Conservation (phyloP, 495 filamentous ascomycete species). For the Neurospora sp. region DNA sequence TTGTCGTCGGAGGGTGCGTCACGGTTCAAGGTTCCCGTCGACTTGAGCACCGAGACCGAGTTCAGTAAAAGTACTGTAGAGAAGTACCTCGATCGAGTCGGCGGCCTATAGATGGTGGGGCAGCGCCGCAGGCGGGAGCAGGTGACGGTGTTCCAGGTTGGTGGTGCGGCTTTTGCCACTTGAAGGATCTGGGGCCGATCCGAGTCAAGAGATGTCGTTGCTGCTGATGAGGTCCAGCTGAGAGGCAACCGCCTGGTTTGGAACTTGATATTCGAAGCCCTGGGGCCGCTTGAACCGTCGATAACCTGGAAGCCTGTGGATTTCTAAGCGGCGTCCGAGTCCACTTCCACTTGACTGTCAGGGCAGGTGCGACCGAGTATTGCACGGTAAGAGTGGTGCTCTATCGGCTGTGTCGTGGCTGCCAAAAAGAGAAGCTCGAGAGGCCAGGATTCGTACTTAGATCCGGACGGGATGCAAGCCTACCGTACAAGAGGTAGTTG, state of each 20-base stretch:
- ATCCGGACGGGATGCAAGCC: background rate
- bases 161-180: slow-evolving; percentile 13
- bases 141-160: slow-evolving; percentile 11
- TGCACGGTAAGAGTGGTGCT: background rate
- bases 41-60: background rate
- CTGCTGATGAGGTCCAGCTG: background rate
- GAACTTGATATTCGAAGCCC: background rate
- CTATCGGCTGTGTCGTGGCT: background rate
- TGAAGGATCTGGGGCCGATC: slow-evolving; percentile 1
- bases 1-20: background rate
- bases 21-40: background rate
- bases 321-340: background rate
- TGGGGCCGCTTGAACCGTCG: background rate
- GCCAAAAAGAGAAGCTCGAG: background rate
- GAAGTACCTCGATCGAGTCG: background rate
- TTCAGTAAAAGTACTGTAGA: background rate
- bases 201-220: slow-evolving; percentile 5
- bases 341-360: background rate
- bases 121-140: slow-evolving; percentile 4
- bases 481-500: background rate
- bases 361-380: background rate
- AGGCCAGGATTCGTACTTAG: background rate
- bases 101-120: slow-evolving; percentile 6
- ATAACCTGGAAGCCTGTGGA: background rate
- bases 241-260: background rate